Evolutionary conservation across 2,329 filamentous ascomycete species (phyloP).

Genomic region (Ophiostoma sp.): DNA sequence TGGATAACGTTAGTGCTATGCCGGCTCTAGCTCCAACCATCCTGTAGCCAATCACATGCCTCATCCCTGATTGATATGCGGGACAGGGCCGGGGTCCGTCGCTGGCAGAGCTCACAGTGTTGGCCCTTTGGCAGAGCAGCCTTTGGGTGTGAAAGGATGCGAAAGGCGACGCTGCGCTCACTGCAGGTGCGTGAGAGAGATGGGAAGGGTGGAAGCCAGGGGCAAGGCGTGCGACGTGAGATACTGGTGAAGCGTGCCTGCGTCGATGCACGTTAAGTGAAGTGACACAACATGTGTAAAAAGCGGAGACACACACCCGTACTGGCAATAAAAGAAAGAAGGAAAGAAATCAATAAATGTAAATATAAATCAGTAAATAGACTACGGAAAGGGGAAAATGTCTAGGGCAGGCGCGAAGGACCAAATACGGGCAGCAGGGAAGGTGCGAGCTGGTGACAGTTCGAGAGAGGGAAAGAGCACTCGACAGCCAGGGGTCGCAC

Average conservation of each 20-base stretch:
- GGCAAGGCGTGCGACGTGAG: not conserved
- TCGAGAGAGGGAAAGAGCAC: conserved; percentile 5
- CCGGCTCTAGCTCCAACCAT: not conserved
- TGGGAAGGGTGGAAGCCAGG: conserved; percentile 7
- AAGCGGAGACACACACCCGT: not conserved
- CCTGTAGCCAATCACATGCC: conserved; percentile 24
- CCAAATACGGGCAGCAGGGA: not conserved
- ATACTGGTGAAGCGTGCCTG: not conserved
- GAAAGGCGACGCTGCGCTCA: not conserved
- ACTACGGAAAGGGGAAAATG: conserved; percentile 1
- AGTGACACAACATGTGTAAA: conserved; percentile 8
- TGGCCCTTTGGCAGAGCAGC: not conserved
- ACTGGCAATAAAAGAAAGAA: too few relatives aligned
- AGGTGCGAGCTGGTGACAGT: conserved; percentile 5
- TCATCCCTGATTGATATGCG: conserved; percentile 26
- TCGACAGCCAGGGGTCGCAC: not conserved
- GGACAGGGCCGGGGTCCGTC: conserved; percentile 20
- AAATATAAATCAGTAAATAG: too few relatives aligned
- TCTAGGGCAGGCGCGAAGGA: not conserved
- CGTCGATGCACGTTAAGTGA: conserved; percentile 6
- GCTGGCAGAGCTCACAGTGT: conserved; percentile 15
- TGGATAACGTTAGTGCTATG: conserved; percentile 10
- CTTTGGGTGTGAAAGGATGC: conserved; percentile 4
- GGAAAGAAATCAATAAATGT: too few relatives aligned
- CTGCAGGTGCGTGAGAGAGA: not conserved